These are phyloP conservation scores for Beauveria australis DNA, from an alignment of 2,329 filamentous ascomycete genomes.

Conservation along the genomic window DNA sequence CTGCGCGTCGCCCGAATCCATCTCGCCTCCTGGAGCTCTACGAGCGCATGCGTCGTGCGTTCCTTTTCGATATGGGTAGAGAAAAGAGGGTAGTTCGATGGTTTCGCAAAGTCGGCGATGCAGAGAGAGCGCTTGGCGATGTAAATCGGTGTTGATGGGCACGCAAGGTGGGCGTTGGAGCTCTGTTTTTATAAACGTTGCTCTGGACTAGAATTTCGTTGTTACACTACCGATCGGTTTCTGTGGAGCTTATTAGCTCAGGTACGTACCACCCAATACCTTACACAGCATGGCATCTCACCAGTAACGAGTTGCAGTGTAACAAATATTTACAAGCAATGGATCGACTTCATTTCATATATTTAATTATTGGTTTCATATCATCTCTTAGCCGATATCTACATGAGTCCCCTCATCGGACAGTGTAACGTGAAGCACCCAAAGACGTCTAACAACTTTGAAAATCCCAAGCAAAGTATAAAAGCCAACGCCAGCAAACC, in stretches of 20 bases:
- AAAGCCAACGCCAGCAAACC: slow-evolving; percentile 23
- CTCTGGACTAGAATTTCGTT: no score
- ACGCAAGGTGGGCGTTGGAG: not conserved
- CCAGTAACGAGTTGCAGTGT: no score
- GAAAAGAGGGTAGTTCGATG: not conserved
- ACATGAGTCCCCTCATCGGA: not conserved
- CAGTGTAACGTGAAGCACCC: not conserved
- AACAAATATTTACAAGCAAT: no score
- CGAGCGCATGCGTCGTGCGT: not conserved
- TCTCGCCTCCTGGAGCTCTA: slow-evolving; percentile 45
- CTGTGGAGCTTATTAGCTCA: not conserved
- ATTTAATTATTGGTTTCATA: no score
- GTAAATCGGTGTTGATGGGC: not conserved
- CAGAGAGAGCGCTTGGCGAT: slow-evolving; percentile 11
- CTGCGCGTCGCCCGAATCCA: slow-evolving; percentile 54
- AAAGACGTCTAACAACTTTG: not conserved
- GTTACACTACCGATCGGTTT: no score
- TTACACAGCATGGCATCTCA: no score
- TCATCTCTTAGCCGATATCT: not conserved
- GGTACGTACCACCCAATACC: not conserved
- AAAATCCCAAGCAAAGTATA: not conserved
- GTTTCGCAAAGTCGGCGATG: slow-evolving; percentile 13
- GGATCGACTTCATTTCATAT: no score
- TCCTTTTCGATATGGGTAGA: not conserved
- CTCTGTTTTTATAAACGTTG: not conserved